Evolutionary conservation across 306 rosid genomes (phyloP).

Genomic region (Alnus glutinosa): DNA sequence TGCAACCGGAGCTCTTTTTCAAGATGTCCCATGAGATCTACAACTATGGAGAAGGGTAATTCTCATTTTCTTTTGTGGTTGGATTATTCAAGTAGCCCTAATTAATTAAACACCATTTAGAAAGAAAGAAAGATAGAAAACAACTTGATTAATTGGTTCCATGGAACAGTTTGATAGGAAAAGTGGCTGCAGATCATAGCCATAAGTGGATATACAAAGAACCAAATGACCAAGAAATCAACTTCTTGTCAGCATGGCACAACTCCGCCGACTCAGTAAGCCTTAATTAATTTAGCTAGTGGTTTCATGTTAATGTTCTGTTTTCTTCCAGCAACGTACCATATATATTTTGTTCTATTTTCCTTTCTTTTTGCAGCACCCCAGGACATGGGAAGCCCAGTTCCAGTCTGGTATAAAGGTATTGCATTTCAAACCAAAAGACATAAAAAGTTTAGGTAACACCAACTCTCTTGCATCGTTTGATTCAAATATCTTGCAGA

Average conservation of each 20-base stretch:
- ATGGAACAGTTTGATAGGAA: constrained; percentile 80
- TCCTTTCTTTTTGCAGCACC: constrained; percentile 60
- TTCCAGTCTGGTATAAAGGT: constrained; percentile 99
- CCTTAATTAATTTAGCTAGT: not conserved
- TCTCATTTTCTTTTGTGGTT: not conserved
- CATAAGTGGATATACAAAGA: constrained; percentile 98
- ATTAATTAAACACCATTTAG: not conserved
- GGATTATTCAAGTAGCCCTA: constrained; percentile 3
- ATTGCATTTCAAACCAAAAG: not conserved
- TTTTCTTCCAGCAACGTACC: constrained; percentile 17
- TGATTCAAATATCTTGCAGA: constrained; percentile 49
- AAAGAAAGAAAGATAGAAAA: not conserved
- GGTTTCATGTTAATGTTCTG: not conserved
- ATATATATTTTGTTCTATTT: constrained; percentile 14
- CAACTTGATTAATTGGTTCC: constrained; percentile 15
- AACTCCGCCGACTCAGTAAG: constrained; percentile 83
- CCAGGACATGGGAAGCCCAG: constrained; percentile 99
- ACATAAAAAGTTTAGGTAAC: not conserved
- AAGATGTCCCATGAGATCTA: constrained; percentile 99
- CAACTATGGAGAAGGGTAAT: constrained; percentile 96
- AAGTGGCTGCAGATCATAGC: constrained; percentile 95
- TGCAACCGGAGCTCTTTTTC: constrained; percentile 97
- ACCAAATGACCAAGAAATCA: constrained; percentile 87
- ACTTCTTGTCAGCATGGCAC: constrained; percentile 93
- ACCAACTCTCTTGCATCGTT: constrained; percentile 5